These are phyloP conservation scores for Orbilia oligospora DNA, from an alignment of 2,329 filamentous ascomycete species.

Conservation along the genomic window DNA sequence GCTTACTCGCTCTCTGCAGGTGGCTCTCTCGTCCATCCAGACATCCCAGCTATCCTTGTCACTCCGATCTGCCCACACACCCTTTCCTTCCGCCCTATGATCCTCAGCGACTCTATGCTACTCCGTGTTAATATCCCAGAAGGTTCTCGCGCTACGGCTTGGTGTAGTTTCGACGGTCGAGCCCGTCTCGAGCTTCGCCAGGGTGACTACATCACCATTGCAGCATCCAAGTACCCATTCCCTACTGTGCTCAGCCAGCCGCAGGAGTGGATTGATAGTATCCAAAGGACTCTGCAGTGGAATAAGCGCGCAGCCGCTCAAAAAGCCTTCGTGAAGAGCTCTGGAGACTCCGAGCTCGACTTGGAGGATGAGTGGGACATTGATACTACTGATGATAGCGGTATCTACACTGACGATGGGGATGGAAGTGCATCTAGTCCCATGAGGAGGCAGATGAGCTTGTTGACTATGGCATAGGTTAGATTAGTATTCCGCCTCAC, in stretches of 20 bases:
- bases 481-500: conserved; percentile 12
- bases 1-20: conserved; percentile 97
- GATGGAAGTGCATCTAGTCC: conserved; percentile 76
- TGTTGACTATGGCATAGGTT: conserved; percentile 72
- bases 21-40: conserved; percentile 93
- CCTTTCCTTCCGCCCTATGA: conserved; percentile 96
- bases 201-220: conserved; percentile 95
- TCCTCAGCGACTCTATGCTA: conserved; percentile 93
- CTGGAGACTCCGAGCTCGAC: conserved; percentile 65
- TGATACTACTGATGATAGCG: conserved; percentile 79
- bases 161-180: conserved; percentile 98
- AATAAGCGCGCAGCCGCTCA: conserved; percentile 93
- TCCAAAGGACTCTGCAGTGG: conserved; percentile 92
- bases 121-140: conserved; percentile 88
- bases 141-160: conserved; percentile 89
- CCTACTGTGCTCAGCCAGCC: conserved; percentile 92
- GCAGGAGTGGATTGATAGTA: conserved; percentile 96
- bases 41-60: conserved; percentile 94
- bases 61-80: conserved; percentile 99
- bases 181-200: conserved; percentile 92
- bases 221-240: conserved; percentile 95
- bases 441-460: conserved; percentile 79
- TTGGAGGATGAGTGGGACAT: conserved; percentile 85
- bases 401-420: conserved; percentile 79
- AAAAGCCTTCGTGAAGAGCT: conserved; percentile 79